Evolutionary conservation across 371 early-diverging fungal species (phyloP), one percentile per base, ranked within the genome.

Genomic region (Rhizopus arrhizus): DNA sequence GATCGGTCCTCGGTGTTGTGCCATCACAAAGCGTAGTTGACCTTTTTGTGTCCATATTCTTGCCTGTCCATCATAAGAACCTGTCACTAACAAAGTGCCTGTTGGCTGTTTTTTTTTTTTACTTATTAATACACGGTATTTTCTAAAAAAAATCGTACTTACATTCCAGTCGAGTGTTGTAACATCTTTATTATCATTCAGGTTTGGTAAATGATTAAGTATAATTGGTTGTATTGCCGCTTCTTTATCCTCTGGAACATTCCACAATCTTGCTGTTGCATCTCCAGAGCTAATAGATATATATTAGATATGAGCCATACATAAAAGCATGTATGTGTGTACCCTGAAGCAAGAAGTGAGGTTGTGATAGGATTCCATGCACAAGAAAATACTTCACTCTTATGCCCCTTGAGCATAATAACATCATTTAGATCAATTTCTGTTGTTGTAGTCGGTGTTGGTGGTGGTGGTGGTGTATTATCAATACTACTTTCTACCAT

Each of bases 121-220:
- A 29, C 53, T 49, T 12, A 56, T 55, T 46, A 52, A 69, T 10
- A 40, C 8, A 40, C 8, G 12, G 40, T 40, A 40, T 7, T 12
- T 40, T 40, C 40, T 10, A 40, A 40, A 7, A 40, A 40, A 40
- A 40, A 40, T 22, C 22, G 22, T 22, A 22, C 89, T 77, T 81
- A 92, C 94, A 78, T 89, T 92, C 98, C 98, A 98, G 48, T 89
- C 93, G 63, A 98, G 67, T 3, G 95, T 81, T n/a, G 93, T 93
- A 4, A 95, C 91, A 53, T 85, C 85, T 51, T 82, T 86, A 52
- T 64, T 73, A 5, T 79, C 85, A 15, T 75, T 78, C 32, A 76
- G 59, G 35, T 77, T 78, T 34, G 85, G 80, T 33, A 81, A 62
- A 72, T 87, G 87, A 46, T 83, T 80, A 13, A 87, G 72, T 6